These are phyloP conservation scores for Apiotrichum domesticum DNA, from an alignment of 1,284 basidiomycete genomes.

Conservation along the genomic window DNA sequence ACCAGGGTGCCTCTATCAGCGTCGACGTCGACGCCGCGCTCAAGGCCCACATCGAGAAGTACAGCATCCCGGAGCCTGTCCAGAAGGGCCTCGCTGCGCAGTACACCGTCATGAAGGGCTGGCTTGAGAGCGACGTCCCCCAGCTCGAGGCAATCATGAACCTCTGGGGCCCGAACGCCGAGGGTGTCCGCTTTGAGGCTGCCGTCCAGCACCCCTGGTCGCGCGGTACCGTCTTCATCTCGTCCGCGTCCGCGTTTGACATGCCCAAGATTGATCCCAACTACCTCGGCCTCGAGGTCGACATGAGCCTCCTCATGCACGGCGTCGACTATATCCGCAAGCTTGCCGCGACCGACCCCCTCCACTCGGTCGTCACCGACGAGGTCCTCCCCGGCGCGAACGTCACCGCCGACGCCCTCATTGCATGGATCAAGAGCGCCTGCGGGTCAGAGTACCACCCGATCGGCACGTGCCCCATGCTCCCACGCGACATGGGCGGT, in stretches of 20 bases:
- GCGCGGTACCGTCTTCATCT: constrained; percentile 51
- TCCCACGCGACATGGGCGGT: constrained; percentile 57
- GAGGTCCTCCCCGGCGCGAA: constrained; percentile 25
- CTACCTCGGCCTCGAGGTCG: constrained; percentile 51
- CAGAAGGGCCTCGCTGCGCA: constrained; percentile 37
- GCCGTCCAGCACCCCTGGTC: constrained; percentile 47
- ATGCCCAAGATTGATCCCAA: constrained; percentile 58
- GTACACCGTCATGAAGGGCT: constrained; percentile 33
- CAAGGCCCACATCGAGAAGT: constrained; percentile 55
- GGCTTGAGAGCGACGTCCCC: constrained; percentile 33
- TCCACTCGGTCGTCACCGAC: constrained; percentile 25
- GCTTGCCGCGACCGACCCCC: constrained; percentile 32
- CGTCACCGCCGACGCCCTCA: background rate
- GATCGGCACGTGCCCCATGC: constrained; percentile 58
- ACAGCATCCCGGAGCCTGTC: constrained; percentile 36
- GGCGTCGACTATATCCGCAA: constrained; percentile 34
- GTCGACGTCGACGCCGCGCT: constrained; percentile 63
- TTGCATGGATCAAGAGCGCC: constrained; percentile 27
- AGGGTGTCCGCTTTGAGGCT: constrained; percentile 27
- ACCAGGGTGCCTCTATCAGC: constrained; percentile 55
- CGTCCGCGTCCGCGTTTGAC: constrained; percentile 54
- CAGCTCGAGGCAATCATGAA: constrained; percentile 45
- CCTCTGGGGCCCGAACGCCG: constrained; percentile 27
- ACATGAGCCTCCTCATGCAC: constrained; percentile 34
- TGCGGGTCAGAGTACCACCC: constrained; percentile 53